phyloP scores from a whole-genome alignment of 2,329 filamentous ascomycete species.

The Rugonectria rugulosa region DNA sequence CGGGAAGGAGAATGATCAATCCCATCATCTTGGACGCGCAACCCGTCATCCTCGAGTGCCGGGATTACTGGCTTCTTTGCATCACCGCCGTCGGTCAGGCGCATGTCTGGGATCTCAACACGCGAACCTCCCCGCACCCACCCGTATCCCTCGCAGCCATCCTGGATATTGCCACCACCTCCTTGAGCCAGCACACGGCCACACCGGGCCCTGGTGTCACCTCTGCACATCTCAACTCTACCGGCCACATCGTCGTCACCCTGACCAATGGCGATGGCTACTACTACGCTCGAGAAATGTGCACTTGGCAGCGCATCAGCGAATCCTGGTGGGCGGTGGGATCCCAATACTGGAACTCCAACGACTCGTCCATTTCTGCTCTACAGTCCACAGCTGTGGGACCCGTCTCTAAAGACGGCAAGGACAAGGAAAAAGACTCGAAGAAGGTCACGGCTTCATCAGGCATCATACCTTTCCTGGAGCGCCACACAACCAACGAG shows the following conservation, averaged over 20 bases:
- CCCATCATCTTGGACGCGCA: conserved; percentile 89
- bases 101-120: conserved; percentile 92
- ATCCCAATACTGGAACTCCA: conserved; percentile 99
- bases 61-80: conserved; percentile 87
- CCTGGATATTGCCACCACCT: conserved; percentile 83
- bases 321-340: conserved; percentile 98
- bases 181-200: conserved; percentile 76
- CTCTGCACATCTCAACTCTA: conserved; percentile 88
- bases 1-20: conserved; percentile 84
- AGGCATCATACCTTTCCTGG: conserved; percentile 90
- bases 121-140: conserved; percentile 83
- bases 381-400: conserved; percentile 76
- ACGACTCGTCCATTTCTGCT: conserved; percentile 86
- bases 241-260: conserved; percentile 86
- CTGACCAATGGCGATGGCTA: conserved; percentile 95
- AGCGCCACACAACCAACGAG: conserved; percentile 94
- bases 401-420: conserved; percentile 56
- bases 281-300: conserved; percentile 85
- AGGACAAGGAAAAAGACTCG: conserved; percentile 55
- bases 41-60: conserved; percentile 90
- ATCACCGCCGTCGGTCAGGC: conserved; percentile 89
- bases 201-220: conserved; percentile 85
- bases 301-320: conserved; percentile 92
- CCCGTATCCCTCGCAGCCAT: conserved; percentile 89
- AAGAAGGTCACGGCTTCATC: conserved; percentile 73